These are phyloP conservation scores for Fusarium gaditjirri DNA, from an alignment of 2,329 filamentous ascomycete genomes.

Conservation along the genomic window DNA sequence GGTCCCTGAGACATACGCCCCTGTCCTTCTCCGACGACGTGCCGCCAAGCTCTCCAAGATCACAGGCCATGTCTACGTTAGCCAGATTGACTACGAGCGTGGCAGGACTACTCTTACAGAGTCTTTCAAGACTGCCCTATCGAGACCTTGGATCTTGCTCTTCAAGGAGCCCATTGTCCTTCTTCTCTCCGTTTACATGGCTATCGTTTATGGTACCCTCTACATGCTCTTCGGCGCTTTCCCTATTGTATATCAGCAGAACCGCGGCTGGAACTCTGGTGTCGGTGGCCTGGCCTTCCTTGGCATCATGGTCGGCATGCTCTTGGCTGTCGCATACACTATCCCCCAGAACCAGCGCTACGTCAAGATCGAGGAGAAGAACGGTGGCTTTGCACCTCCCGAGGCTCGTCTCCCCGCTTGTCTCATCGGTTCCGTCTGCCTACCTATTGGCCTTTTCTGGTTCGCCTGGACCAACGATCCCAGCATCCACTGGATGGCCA, in stretches of 20 bases:
- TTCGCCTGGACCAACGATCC: constrained; percentile 69
- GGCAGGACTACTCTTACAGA: constrained; percentile 22
- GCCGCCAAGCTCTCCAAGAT: constrained; percentile 35
- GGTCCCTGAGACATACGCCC: constrained; percentile 85
- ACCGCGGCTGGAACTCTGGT: constrained; percentile 41
- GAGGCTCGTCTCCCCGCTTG: constrained; percentile 34
- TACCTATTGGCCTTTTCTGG: constrained; percentile 60
- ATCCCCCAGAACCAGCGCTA: constrained; percentile 37
- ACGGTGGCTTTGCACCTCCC: constrained; percentile 31
- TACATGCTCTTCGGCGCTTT: constrained; percentile 79
- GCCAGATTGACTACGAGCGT: constrained; percentile 47
- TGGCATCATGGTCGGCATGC: constrained; percentile 39
- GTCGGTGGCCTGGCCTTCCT: constrained; percentile 34
- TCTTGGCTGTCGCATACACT: constrained; percentile 25
- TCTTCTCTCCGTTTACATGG: constrained; percentile 83
- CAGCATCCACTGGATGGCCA: constrained; percentile 63
- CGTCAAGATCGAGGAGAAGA: constrained; percentile 26
- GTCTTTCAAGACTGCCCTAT: constrained; percentile 76
- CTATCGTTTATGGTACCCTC: constrained; percentile 75
- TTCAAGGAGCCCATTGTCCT: constrained; percentile 82
- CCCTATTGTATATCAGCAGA: constrained; percentile 72
- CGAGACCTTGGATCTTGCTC: constrained; percentile 53
- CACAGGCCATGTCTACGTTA: constrained; percentile 32
- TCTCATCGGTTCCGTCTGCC: constrained; percentile 20
- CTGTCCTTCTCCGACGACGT: constrained; percentile 68